phyloP scores from a whole-genome alignment of 371 early-diverging fungal genomes.

The Astathelohania contejeani region DNA sequence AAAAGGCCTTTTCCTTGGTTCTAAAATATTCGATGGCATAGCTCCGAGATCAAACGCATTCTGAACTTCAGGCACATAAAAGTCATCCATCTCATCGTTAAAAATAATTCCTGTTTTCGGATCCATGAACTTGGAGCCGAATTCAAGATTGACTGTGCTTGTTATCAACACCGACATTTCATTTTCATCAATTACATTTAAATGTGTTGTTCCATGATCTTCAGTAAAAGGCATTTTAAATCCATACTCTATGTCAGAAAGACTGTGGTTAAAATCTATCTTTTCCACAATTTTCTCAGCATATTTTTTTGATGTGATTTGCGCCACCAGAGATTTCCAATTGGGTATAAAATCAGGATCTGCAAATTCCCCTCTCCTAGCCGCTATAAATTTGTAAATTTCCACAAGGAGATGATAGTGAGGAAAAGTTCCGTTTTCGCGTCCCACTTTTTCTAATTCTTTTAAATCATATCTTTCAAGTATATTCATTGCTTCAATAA shows the following conservation, averaged over 20 bases:
- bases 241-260: constrained; percentile 23
- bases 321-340: constrained; percentile 10
- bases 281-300: constrained; percentile 55
- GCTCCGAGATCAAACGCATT: constrained; percentile 69
- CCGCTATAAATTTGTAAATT: constrained; percentile 71
- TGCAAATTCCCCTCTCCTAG: constrained; percentile 62
- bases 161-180: constrained; percentile 72
- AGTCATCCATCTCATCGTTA: constrained; percentile 95
- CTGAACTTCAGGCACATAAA: constrained; percentile 65
- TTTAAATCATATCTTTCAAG: constrained; percentile 63
- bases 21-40: constrained; percentile 63
- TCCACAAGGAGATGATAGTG: constrained; percentile 58
- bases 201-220: constrained; percentile 84
- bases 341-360: constrained; percentile 58
- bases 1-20: constrained; percentile 71
- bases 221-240: constrained; percentile 46
- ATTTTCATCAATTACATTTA: constrained; percentile 69
- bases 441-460: constrained; percentile 49
- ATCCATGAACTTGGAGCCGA: constrained; percentile 81
- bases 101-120: constrained; percentile 76
- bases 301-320: constrained; percentile 58
- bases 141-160: constrained; percentile 67
- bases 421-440: constrained; percentile 6
- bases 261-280: constrained; percentile 16
- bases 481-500: constrained; percentile 67